Conservation (phyloP, 1,284 basidiomycete genomes). For the Pisolithus thermaeus region DNA sequence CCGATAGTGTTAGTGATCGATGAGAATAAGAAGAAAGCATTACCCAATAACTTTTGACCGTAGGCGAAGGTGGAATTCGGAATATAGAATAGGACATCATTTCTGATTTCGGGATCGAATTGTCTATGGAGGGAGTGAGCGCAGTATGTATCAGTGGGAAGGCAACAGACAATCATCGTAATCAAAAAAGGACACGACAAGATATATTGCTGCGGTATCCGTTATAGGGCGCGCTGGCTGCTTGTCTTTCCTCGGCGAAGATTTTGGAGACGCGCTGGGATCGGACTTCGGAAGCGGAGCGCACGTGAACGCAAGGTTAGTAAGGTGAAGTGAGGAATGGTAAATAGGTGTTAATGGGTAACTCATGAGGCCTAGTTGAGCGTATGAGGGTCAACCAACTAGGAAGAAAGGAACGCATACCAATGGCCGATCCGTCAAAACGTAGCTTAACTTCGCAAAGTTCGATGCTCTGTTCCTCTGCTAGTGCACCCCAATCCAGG, state of each 20-base stretch:
- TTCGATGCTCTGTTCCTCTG: conserved; percentile 57
- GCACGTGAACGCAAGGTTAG: conserved; percentile 42
- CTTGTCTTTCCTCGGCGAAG: conserved; percentile 28
- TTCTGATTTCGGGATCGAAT: conserved; percentile 43
- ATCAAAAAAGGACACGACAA: conserved; percentile 51
- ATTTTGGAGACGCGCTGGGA: conserved; percentile 22
- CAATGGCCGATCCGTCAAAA: conserved; percentile 38
- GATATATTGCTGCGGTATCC: conserved; percentile 35
- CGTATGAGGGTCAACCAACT: conserved; percentile 3
- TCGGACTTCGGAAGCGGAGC: conserved; percentile 29
- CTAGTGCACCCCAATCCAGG: conserved; percentile 55
- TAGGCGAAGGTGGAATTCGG: conserved; percentile 16
- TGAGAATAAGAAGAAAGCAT: conserved; percentile 1
- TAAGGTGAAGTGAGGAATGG: conserved; percentile 33
- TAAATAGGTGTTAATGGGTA: conserved; percentile 41
- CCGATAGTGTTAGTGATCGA: conserved; percentile 7
- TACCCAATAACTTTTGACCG: conserved; percentile 29
- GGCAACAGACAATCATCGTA: conserved; percentile 52
- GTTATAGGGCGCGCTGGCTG: conserved; percentile 17
- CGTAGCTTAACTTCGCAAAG: conserved; percentile 54
- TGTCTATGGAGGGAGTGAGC: conserved; percentile 31
- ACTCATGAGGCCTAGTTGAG: conserved; percentile 32
- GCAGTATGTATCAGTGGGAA: conserved; percentile 1
- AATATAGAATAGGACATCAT: conserved; percentile 37
- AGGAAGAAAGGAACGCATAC: conserved; percentile 27